These are phyloP conservation scores for Geosmithia putterillii DNA, from an alignment of 2,329 filamentous ascomycete species.

Conservation along the genomic window DNA sequence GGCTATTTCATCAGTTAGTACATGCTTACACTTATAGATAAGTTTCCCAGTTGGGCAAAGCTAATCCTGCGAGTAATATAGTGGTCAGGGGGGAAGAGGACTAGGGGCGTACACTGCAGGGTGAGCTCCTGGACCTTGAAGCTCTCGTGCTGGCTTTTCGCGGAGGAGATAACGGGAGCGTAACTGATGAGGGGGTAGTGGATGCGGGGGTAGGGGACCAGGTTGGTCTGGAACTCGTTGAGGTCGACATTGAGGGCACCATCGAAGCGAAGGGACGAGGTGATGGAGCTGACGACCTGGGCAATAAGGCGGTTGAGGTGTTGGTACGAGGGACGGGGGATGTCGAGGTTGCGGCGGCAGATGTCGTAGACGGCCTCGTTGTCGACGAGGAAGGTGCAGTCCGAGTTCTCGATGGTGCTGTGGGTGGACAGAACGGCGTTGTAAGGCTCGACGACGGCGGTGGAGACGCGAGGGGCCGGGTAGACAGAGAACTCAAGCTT, in stretches of 20 bases:
- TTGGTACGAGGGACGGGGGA: slow-evolving; percentile 56
- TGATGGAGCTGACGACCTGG: slow-evolving; percentile 65
- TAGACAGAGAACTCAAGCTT: slow-evolving; percentile 67
- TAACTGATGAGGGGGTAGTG: slow-evolving; percentile 66
- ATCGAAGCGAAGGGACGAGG: slow-evolving; percentile 59
- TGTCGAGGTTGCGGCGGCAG: slow-evolving; percentile 59
- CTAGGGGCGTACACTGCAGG: slow-evolving; percentile 52
- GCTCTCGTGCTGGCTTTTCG: slow-evolving; percentile 74
- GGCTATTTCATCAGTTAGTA: no score
- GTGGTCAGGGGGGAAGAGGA: background rate
- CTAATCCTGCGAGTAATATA: background rate
- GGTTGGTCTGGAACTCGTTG: slow-evolving; percentile 69
- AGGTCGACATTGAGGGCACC: slow-evolving; percentile 63
- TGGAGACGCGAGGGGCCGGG: slow-evolving; percentile 57
- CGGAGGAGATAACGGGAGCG: slow-evolving; percentile 56
- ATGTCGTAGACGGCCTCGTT: slow-evolving; percentile 69
- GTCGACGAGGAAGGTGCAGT: slow-evolving; percentile 66
- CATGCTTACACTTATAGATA: background rate
- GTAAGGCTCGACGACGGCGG: slow-evolving; percentile 62
- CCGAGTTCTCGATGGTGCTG: slow-evolving; percentile 67
- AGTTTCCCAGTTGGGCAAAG: no score
- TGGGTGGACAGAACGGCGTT: slow-evolving; percentile 63
- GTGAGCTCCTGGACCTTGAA: slow-evolving; percentile 74
- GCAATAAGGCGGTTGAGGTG: slow-evolving; percentile 63
- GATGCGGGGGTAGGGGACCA: slow-evolving; percentile 62